Base-by-base conservation (phyloP, 106 monocot species). In the Dioscorea zingiberensis region DNA sequence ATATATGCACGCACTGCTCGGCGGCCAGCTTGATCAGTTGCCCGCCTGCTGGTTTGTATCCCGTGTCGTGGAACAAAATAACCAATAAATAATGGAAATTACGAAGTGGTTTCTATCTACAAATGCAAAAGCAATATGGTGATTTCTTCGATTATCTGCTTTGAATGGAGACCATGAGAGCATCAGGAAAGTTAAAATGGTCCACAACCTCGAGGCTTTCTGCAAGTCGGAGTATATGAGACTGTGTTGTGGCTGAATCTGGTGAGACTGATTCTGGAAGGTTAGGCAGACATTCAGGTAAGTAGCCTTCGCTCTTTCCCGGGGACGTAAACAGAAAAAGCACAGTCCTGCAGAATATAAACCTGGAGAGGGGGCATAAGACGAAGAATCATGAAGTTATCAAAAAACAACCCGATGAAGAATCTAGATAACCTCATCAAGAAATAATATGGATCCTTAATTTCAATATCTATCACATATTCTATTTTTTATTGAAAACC, bases 181-280 rank as follows among this genome's bases (percentile, higher is more conserved):
- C 4, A 45, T 54, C 27, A 12, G 49, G 19, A 21, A 66, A 66
- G 27, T 48, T 13, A 54, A 66, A 66, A 53, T 51, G 28, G 51
- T 30, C 15, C 24, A 66, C 27, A 29, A 66, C 66, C 28, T 53
- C 26, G 13, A 66, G 66, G 53, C 22, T 27, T 25, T 66, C 66
- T 24, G 66, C 66, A 5, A 66, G 66, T 0, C 15, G 27, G 19
- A 51, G 44, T 15, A 66, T 25, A 51, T 54, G 48, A 2, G 66
- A 49, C 24, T 66, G 66, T 18, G 51, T 23, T 25, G 66, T 14
- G 23, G 48, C 0, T 5, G 48, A 66, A 15, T 66, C 66, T 51
- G 66, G 66, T 15, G 66, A 66, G 26, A 66, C 66, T 6, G 27
- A 66, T n/a, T 66, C 66, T 3, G 66, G 66, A 27, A 66, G 53